Evolutionary conservation across 2,329 filamentous ascomycete genomes (phyloP).

Genomic region (Colletotrichum graminicola): DNA sequence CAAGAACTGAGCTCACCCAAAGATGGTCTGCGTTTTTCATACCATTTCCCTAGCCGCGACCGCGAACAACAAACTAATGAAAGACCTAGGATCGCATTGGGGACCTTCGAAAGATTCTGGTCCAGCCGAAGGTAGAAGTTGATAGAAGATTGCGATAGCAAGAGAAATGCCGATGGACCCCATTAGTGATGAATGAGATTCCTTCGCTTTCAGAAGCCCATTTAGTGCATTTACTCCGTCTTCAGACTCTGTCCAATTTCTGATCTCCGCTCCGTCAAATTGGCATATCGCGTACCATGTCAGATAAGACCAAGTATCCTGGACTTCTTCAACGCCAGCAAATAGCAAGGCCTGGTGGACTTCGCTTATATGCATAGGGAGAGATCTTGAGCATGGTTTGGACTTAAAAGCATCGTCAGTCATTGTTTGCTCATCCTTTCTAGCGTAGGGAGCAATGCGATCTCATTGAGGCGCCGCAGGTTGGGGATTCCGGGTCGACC

Average conservation of each 20-base stretch:
- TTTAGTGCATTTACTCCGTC: neutral
- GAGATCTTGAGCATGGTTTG: neutral
- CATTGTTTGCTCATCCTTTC: too few relatives aligned
- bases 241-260: neutral
- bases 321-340: neutral
- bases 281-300: neutral
- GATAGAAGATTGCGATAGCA: neutral
- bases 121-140: neutral
- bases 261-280: neutral
- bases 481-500: neutral
- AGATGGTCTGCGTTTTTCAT: too few relatives aligned
- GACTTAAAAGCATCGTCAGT: neutral
- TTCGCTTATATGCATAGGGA: neutral
- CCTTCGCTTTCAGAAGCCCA: neutral
- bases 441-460: neutral
- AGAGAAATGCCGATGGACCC: neutral
- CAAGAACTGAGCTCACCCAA: too few relatives aligned
- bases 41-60: too few relatives aligned
- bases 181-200: neutral
- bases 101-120: too few relatives aligned
- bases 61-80: too few relatives aligned
- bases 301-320: neutral
- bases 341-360: neutral
- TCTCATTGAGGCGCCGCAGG: neutral
- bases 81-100: too few relatives aligned